These are phyloP conservation scores for Conoideocrella luteorostrata DNA, from an alignment of 2,329 filamentous ascomycete genomes.

Conservation along the genomic window DNA sequence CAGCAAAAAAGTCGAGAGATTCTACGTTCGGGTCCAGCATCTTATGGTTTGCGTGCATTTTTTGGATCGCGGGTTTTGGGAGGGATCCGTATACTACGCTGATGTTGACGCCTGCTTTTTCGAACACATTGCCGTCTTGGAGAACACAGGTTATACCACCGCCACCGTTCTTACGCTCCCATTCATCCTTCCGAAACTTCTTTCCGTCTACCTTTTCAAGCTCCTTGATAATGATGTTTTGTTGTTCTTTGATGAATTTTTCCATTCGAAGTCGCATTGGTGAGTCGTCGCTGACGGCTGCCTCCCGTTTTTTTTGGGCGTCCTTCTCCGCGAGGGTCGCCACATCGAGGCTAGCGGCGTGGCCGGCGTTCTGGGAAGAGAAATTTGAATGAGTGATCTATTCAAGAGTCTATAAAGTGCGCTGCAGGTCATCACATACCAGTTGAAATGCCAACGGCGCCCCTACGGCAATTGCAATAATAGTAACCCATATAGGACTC, in stretches of 20 bases:
- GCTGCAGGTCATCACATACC: constrained; percentile 1
- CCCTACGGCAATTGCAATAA: constrained; percentile 1
- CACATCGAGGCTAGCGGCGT: constrained; percentile 46
- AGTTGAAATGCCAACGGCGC: constrained; percentile 5
- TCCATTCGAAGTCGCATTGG: constrained; percentile 99
- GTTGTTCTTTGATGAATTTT: constrained; percentile 87
- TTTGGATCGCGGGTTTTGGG: constrained; percentile 77
- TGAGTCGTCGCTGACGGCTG: constrained; percentile 60
- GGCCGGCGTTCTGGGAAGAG: constrained; percentile 31
- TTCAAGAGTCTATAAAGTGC: neutral
- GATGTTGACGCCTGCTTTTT: constrained; percentile 94
- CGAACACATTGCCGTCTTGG: constrained; percentile 93
- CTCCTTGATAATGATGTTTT: constrained; percentile 77
- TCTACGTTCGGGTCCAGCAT: constrained; percentile 74
- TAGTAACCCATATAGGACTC: constrained; percentile 1
- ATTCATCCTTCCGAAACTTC: constrained; percentile 77
- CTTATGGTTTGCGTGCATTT: constrained; percentile 94
- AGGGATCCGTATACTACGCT: constrained; percentile 91
- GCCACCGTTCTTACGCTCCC: constrained; percentile 81
- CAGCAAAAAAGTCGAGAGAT: constrained; percentile 88
- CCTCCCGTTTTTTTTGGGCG: constrained; percentile 69
- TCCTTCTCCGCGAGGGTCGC: constrained; percentile 81
- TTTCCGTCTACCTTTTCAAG: constrained; percentile 79
- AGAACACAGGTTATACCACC: constrained; percentile 92
- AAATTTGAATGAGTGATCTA: neutral